Evolutionary conservation across 495 filamentous ascomycete species (phyloP), one percentile per base, ranked within the genome.

Genomic region (Cetradonia linearis): DNA sequence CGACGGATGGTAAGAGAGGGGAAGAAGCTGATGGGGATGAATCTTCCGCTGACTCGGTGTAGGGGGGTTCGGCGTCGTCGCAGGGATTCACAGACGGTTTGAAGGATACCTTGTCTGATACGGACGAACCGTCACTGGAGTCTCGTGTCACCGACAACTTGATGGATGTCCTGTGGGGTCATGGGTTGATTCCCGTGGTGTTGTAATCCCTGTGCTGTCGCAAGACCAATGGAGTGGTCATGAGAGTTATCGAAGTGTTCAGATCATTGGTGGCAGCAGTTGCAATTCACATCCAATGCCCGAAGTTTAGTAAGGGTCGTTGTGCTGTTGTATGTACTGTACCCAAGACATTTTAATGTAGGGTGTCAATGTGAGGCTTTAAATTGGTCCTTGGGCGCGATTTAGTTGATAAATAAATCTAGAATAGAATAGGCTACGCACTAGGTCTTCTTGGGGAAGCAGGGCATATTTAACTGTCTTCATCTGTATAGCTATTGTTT

Each of bases 101-200:
- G 67, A 72, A 68, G 66, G 69, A 70, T 69, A 72, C 71, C 71
- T 74, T 72, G 69, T 76, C 71, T 78, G 79, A 79, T 77, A 82
- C 85, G 83, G 83, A 79, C 82, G 82, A 81, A 77, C 81, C 83
- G 77, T 78, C 71, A 74, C 74, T 77, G 70, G 78, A 71, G 70
- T 81, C 75, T 72, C 74, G 78, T 78, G 76, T 75, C 68, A 77
- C 77, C 77, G 86, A 88, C 88, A 90, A 85, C 76, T 77, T 86
- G 83, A 69, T 79, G 67, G 65, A 56, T 47, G 48, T 57, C 58
- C 52, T 23, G 10, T 53, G 44, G 31, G 16, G 8, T 56, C 34
- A 37, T 20, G 54, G 54, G 54, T 36, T 34, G 30, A 34, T 34
- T 34, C 50, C 50, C 50, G 50, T 54, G 10, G 31, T 54, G 50